A percentile compares a stretch with the other conserved stretches of the same genome.
Evolutionary conservation across 352 stramenopile species (phyloP).

Genomic region (Phytophthora podocarpi): DNA sequence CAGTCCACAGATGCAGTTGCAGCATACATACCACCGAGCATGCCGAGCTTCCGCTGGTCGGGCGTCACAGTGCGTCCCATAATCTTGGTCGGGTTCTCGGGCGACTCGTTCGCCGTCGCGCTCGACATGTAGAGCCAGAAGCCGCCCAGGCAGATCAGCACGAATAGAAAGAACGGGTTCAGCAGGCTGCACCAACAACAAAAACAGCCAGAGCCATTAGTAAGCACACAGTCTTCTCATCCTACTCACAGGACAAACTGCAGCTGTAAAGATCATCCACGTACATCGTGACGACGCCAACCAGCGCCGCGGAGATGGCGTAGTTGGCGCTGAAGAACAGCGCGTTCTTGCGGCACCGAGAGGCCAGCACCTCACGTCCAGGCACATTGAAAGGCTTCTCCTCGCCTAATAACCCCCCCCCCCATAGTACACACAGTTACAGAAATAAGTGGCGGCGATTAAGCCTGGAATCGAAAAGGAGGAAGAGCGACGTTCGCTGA

Average conservation of each 20-base stretch:
- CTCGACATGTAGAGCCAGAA: constrained; percentile 87
- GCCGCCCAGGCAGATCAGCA: constrained; percentile 79
- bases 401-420: constrained; percentile 50
- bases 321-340: constrained; percentile 89
- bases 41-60: constrained; percentile 82
- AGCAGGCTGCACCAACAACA: constrained; percentile 51
- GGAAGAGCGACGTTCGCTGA: neutral
- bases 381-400: constrained; percentile 89
- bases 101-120: constrained; percentile 65
- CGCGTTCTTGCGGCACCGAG: constrained; percentile 78
- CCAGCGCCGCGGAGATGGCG: constrained; percentile 71
- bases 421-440: neutral
- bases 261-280: neutral
- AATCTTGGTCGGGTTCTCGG: constrained; percentile 76
- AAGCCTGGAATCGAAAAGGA: neutral
- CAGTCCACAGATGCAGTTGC: too few species aligned
- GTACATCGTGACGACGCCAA: constrained; percentile 87
- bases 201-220: neutral
- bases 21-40: constrained; percentile 62
- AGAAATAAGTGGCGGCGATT: neutral
- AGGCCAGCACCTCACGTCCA: constrained; percentile 58
- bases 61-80: constrained; percentile 71
- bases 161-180: constrained; percentile 89
- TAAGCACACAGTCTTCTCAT: neutral
- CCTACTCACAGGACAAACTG: neutral